Percentiles rank a stretch among this genome's conserved stretches.
phyloP scores from a whole-genome alignment of 2,329 filamentous ascomycete genomes.

The Fusarium pininemorale region DNA sequence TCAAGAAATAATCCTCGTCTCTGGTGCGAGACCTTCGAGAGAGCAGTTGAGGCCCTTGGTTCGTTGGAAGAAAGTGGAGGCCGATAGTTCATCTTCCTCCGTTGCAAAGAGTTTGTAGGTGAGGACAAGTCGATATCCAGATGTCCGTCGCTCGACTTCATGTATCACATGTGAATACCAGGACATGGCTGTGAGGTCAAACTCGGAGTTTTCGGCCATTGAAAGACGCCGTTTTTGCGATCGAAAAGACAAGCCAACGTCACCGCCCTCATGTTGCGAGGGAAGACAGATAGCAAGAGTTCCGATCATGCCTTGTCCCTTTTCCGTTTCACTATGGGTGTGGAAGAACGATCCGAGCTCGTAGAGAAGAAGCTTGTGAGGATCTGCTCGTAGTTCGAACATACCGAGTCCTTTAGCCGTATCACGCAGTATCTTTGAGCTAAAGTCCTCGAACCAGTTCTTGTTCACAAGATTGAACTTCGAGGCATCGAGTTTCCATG shows the following conservation, averaged over 20 bases:
- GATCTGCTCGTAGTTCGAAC: neutral
- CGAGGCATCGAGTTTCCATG: constrained; percentile 18
- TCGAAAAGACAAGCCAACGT: constrained; percentile 11
- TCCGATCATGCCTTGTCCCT: constrained; percentile 7
- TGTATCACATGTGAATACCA: constrained; percentile 24
- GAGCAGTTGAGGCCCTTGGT: neutral
- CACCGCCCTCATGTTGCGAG: constrained; percentile 14
- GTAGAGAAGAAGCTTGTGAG: constrained; percentile 20
- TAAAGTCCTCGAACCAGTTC: neutral
- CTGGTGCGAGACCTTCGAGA: neutral
- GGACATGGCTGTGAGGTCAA: constrained; percentile 18
- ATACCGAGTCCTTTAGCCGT: constrained; percentile 3
- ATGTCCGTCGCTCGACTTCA: constrained; percentile 1
- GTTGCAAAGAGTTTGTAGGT: constrained; percentile 15
- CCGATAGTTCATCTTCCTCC: neutral
- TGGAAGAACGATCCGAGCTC: constrained; percentile 27
- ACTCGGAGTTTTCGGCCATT: constrained; percentile 15
- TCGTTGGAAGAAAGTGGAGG: neutral
- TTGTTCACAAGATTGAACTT: constrained; percentile 11
- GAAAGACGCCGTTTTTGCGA: neutral
- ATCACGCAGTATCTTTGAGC: neutral
- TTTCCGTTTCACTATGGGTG: constrained; percentile 9
- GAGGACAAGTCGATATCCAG: constrained; percentile 24
- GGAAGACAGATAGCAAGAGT: constrained; percentile 18
- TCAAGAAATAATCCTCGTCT: neutral